Base-by-base conservation (phyloP, 1,139 yeast species). In the Kurtzmaniella quercitrusa region DNA sequence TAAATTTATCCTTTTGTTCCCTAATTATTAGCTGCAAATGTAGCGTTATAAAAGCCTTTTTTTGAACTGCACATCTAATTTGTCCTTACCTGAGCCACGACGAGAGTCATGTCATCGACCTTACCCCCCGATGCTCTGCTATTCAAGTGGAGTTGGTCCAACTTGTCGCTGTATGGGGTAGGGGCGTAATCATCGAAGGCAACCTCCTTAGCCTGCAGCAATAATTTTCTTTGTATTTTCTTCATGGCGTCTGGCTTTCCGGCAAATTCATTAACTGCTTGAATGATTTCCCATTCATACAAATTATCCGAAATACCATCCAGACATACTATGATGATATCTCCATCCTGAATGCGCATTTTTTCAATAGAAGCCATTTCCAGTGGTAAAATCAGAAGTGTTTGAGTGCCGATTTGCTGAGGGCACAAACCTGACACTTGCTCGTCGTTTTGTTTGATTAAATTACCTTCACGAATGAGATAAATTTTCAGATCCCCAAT, bases 271-370 rank as follows among this genome's bases (percentile, higher is more conserved):
- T 68, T 63, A 17, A 76, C 52, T 38, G 60, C 60, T 36, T 69
- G 62, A 16, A 63, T 47, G 11, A 78, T 67, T 53, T 78, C 82
- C 58, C 68, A 65, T 33, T 68, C 71, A 50, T 73, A 77, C 40
- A 78, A 58, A 49, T 78, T 78, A 53, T 78, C 83, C 1, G 78
- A 67, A 11, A 78, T 68, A 1, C 83, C 83, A 55, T 78, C 83
- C 1, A 81, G 74, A 47, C 81, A 75, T 45, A 74, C 50, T 19
- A 76, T 55, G 1, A 78, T 54, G 11, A 76, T 54, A 52, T 78
- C 83, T 40, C 65, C 60, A 38, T 63, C 66, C 42, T 66, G 46
- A 15, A 77, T 52, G 39, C 66, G 61, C 36, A 73, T 55, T 7
- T 74, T 66, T 37, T 66, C 69, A 26, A 72, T 74, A 70, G 78